Conservation (phyloP, 2,329 filamentous ascomycete species). For the Alternaria sp. region DNA sequence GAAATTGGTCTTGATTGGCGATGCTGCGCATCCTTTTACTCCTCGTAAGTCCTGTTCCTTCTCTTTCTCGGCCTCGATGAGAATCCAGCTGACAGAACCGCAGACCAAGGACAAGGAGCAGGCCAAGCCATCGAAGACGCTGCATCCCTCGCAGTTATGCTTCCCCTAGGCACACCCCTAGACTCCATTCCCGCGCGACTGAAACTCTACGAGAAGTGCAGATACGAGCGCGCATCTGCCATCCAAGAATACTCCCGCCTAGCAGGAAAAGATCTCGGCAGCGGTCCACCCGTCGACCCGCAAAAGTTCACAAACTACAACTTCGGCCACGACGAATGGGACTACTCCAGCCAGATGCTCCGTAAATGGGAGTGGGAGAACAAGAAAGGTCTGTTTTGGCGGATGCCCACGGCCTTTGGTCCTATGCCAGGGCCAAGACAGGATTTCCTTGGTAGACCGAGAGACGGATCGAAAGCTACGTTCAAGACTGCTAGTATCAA, state of each 20-base stretch:
- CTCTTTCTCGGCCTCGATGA: not conserved
- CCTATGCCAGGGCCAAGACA: conserved; percentile 54
- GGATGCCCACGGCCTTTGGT: conserved; percentile 56
- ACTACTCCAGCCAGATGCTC: conserved; percentile 61
- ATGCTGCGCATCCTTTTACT: conserved; percentile 73
- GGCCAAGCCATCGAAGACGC: conserved; percentile 73
- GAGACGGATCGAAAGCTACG: conserved; percentile 35
- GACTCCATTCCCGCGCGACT: conserved; percentile 64
- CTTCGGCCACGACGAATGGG: conserved; percentile 67
- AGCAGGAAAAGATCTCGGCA: conserved; percentile 59
- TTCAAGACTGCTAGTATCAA: conserved; percentile 53
- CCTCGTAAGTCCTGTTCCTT: conserved; percentile 56
- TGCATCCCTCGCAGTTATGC: conserved; percentile 64
- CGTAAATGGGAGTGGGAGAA: conserved; percentile 61
- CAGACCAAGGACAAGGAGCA: conserved; percentile 68
- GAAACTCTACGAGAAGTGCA: conserved; percentile 65
- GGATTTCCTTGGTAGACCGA: conserved; percentile 30
- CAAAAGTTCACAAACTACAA: conserved; percentile 59
- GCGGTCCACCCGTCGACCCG: conserved; percentile 41
- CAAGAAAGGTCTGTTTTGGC: conserved; percentile 44
- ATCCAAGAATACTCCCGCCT: conserved; percentile 67
- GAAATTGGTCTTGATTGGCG: conserved; percentile 67
- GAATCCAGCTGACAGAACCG: conserved; percentile 4
- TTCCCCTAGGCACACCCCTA: conserved; percentile 56
- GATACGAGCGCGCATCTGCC: conserved; percentile 64